These are phyloP conservation scores for Paxillus involutus DNA, from an alignment of 768 basidiomycete genomes.

Conservation along the genomic window DNA sequence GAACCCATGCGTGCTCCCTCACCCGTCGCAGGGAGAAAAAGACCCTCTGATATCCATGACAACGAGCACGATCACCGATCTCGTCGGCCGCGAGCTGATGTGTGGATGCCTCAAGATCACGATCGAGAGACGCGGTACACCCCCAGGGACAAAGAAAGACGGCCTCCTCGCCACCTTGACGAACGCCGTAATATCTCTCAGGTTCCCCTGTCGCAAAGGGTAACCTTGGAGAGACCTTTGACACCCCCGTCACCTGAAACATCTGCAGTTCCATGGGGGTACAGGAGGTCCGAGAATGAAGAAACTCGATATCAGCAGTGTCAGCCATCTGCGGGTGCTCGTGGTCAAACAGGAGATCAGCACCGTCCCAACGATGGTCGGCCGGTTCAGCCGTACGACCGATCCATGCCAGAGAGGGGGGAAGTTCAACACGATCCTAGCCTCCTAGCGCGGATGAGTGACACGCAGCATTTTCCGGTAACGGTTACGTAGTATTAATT, in stretches of 20 bases:
- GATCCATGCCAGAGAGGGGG: slow-evolving; percentile 9
- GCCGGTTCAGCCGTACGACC: slow-evolving; percentile 11
- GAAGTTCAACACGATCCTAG: slow-evolving; percentile 15
- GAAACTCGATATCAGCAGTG: slow-evolving; percentile 8
- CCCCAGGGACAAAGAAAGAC: slow-evolving; percentile 11
- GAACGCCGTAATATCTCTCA: slow-evolving; percentile 12
- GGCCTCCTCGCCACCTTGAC: slow-evolving; percentile 1
- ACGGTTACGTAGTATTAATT: not conserved
- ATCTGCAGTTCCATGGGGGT: not conserved
- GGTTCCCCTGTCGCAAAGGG: slow-evolving; percentile 4
- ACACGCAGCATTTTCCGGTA: slow-evolving; percentile 21
- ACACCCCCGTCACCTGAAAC: not conserved
- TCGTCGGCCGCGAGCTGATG: slow-evolving; percentile 24
- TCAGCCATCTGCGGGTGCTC: slow-evolving; percentile 1
- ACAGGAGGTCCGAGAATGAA: slow-evolving; percentile 14
- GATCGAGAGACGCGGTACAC: slow-evolving; percentile 3
- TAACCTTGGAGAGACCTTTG: slow-evolving; percentile 6
- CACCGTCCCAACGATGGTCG: slow-evolving; percentile 6
- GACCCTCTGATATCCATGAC: slow-evolving; percentile 20
- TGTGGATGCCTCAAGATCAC: slow-evolving; percentile 14
- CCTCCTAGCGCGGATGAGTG: slow-evolving; percentile 25
- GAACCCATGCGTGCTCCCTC: slow-evolving; percentile 17
- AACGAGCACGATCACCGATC: slow-evolving; percentile 18
- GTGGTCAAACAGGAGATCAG: slow-evolving; percentile 2
- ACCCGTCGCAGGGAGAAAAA: slow-evolving; percentile 18